phyloP scores from a whole-genome alignment of 73 alveolate species.

The Paramecium tetraurelia region DNA sequence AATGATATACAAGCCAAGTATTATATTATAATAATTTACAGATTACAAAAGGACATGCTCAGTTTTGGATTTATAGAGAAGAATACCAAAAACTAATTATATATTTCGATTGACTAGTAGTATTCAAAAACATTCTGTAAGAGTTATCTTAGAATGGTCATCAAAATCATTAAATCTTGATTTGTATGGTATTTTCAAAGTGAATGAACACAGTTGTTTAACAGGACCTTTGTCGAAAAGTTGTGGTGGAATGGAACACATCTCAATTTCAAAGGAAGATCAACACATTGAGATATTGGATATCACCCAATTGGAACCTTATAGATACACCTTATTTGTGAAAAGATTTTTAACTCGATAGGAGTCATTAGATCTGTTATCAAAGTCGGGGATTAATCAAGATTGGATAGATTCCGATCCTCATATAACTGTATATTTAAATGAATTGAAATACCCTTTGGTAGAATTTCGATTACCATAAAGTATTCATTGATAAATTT shows the following conservation, averaged over 20 bases:
- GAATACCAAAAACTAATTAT: background rate
- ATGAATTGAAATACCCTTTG: background rate
- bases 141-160: slow-evolving; percentile 6
- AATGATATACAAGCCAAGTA: background rate
- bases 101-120: background rate
- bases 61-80: background rate
- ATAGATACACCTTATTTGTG: background rate
- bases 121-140: background rate
- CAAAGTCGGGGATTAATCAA: background rate
- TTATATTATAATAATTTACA: background rate
- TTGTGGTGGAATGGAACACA: background rate
- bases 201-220: background rate
- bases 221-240: background rate
- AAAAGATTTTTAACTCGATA: background rate
- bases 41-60: background rate
- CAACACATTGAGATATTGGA: background rate
- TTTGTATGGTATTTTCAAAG: background rate
- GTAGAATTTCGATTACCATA: background rate
- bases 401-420: background rate
- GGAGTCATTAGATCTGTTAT: background rate
- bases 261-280: background rate
- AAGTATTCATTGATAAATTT: background rate
- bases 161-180: background rate
- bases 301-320: background rate
- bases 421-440: background rate